Base-by-base conservation (phyloP, 768 basidiomycete species). In the Mrakia frigida region DNA sequence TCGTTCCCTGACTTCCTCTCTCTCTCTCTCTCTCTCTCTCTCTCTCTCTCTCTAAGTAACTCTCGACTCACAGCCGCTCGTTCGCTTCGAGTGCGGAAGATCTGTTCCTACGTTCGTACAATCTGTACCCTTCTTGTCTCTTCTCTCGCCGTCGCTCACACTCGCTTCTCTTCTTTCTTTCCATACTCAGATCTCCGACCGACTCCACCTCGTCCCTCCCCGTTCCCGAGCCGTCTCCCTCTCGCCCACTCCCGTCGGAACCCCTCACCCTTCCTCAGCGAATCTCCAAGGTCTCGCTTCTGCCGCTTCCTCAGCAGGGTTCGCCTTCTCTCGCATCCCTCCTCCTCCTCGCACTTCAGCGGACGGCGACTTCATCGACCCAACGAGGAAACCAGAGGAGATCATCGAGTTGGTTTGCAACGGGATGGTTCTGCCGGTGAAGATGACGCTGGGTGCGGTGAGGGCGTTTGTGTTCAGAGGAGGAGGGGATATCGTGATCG, bases 381-480 rank as follows among this genome's bases (percentile, higher is more conserved):
- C 46, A 2, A 50, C 46, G 11, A 50, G 46, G 46, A 50, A 84
- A 77, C 85, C 88, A 14, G 92, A 93, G 79, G 90, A 93, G 35
- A 80, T 87, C 39, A 91, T 92, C 82, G 95, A 98, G 84, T 88
- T 98, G 61, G 82, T 97, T 37, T 97, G 94, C 83, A 93, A 92
- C 79, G 91, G 93, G 78, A 85, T 87, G n/a, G 85, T 92, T 23
- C 86, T 98, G 46, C 91, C 95, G 33, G 85, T 91, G 37, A 89
- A 90, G 79, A 94, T 96, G 89, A 95, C 92, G 7, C 87, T 99
- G 50, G 95, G 92, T 6, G 91, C 91, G 25, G 90, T 95, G 76
- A 89, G 93, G 77, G 93, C 95, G 82, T 97, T 89, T 80, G 88
- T 94, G 31, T 97, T 81, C 75, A 79, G 82, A 0, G 52, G 72